Evolutionary conservation across 2,329 filamentous ascomycete genomes (phyloP).

Genomic region (Trichoderma citrinoviride): DNA sequence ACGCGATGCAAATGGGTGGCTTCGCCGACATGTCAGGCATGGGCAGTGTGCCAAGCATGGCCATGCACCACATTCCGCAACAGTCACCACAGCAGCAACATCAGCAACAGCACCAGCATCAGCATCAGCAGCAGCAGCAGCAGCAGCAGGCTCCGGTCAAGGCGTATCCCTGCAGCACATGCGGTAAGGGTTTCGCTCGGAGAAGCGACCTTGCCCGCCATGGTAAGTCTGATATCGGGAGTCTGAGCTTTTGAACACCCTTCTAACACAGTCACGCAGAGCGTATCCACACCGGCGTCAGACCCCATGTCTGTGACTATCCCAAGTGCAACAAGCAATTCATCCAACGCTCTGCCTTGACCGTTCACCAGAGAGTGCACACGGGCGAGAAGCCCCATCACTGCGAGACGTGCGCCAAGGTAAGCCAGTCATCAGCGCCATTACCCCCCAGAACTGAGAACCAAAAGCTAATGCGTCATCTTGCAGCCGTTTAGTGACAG

Average conservation of each 20-base stretch:
- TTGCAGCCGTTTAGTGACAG: conserved; percentile 84
- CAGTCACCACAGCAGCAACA: conserved; percentile 34
- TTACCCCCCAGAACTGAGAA: background rate
- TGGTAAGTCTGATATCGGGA: conserved; percentile 50
- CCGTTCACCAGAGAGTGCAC: conserved; percentile 91
- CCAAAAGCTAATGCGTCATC: background rate
- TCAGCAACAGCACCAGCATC: too few species aligned
- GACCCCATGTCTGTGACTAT: conserved; percentile 89
- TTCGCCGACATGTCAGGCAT: conserved; percentile 40
- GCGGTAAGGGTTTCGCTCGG: conserved; percentile 86
- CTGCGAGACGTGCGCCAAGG: conserved; percentile 96
- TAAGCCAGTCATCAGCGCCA: conserved; percentile 42
- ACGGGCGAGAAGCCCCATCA: conserved; percentile 98
- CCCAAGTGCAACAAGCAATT: conserved; percentile 91
- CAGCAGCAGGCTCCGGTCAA: conserved; percentile 47
- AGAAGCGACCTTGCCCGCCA: conserved; percentile 92
- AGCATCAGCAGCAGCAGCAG: too few species aligned
- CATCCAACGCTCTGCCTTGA: conserved; percentile 92
- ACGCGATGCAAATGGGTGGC: conserved; percentile 41
- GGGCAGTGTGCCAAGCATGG: conserved; percentile 38
- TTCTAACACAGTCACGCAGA: conserved; percentile 55
- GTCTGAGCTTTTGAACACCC: too few species aligned
- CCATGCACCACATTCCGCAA: conserved; percentile 38
- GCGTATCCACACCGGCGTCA: conserved; percentile 87
- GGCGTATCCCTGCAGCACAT: conserved; percentile 85